These are phyloP conservation scores for Metarhizium album DNA, from an alignment of 2,329 filamentous ascomycete species.

Conservation along the genomic window DNA sequence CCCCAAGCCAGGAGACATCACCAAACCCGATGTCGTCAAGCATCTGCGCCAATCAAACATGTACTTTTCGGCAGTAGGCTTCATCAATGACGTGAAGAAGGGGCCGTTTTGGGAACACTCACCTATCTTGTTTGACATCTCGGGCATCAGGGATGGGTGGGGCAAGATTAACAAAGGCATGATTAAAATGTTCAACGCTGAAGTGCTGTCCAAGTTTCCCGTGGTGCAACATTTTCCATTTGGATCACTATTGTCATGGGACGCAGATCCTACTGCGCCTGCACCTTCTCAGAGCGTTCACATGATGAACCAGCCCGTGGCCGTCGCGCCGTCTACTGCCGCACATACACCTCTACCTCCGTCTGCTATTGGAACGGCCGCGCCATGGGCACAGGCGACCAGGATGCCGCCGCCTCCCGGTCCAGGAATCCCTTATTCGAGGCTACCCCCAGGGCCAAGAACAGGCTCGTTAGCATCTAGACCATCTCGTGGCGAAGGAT, in stretches of 20 bases:
- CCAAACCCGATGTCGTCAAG: slow-evolving; percentile 52
- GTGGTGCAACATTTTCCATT: slow-evolving; percentile 96
- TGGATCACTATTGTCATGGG: slow-evolving; percentile 70
- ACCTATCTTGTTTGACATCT: slow-evolving; percentile 88
- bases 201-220: slow-evolving; percentile 92
- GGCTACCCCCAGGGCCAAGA: slow-evolving; percentile 20
- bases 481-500: slow-evolving; percentile 10
- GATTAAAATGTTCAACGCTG: slow-evolving; percentile 98
- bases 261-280: slow-evolving; percentile 51
- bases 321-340: background rate
- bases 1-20: slow-evolving; percentile 61
- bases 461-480: slow-evolving; percentile 15
- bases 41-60: slow-evolving; percentile 59
- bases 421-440: slow-evolving; percentile 29
- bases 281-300: slow-evolving; percentile 42
- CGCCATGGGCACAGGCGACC: slow-evolving; percentile 33
- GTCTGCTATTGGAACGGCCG: slow-evolving; percentile 25
- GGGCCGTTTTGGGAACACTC: slow-evolving; percentile 97
- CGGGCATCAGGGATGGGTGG: slow-evolving; percentile 86
- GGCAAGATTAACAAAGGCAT: slow-evolving; percentile 99
- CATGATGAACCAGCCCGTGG: slow-evolving; percentile 41
- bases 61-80: slow-evolving; percentile 93
- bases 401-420: slow-evolving; percentile 25
- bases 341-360: slow-evolving; percentile 5
- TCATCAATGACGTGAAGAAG: slow-evolving; percentile 94